Percentiles rank a stretch among this genome's conserved stretches.
These are phyloP conservation scores for Mycena olivaceomarginata DNA, from an alignment of 768 basidiomycete genomes.

Conservation along the genomic window DNA sequence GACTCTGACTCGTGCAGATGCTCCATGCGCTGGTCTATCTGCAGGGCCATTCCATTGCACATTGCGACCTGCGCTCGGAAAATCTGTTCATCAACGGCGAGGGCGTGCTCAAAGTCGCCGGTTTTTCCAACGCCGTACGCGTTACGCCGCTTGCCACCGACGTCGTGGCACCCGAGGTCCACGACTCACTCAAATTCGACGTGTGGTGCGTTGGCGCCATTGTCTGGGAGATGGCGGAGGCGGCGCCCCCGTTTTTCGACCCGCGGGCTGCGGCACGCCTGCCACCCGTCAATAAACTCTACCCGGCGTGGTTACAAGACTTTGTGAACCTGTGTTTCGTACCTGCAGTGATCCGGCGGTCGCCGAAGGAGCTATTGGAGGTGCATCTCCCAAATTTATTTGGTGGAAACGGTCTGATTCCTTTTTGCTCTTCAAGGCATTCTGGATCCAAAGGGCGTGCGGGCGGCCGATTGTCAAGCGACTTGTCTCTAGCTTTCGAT, in stretches of 20 bases:
- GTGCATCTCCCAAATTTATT: conserved; percentile 60
- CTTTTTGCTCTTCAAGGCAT: conserved; percentile 60
- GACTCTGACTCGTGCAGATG: conserved; percentile 61
- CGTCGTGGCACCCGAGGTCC: conserved; percentile 84
- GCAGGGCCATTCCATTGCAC: conserved; percentile 80
- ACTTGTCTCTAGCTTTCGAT: conserved; percentile 78
- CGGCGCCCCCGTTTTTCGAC: conserved; percentile 82
- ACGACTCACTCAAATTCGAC: conserved; percentile 85
- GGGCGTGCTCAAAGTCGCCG: conserved; percentile 86
- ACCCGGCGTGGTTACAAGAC: conserved; percentile 82
- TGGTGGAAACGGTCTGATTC: background rate
- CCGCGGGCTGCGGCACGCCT: conserved; percentile 76
- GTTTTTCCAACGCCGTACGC: conserved; percentile 86
- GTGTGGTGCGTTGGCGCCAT: conserved; percentile 91
- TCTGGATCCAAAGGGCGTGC: conserved; percentile 81
- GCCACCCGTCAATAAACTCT: conserved; percentile 76
- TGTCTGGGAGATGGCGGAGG: conserved; percentile 88
- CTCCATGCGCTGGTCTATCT: conserved; percentile 81
- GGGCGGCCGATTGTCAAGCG: conserved; percentile 81
- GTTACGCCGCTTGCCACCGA: conserved; percentile 76
- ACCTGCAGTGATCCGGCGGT: conserved; percentile 72
- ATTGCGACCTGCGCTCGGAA: conserved; percentile 90
- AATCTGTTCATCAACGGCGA: conserved; percentile 83
- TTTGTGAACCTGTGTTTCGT: conserved; percentile 82
- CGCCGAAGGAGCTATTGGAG: conserved; percentile 73